Base-by-base conservation (phyloP, 2,329 filamentous ascomycete genomes). In the Pseudocercospora vitis region DNA sequence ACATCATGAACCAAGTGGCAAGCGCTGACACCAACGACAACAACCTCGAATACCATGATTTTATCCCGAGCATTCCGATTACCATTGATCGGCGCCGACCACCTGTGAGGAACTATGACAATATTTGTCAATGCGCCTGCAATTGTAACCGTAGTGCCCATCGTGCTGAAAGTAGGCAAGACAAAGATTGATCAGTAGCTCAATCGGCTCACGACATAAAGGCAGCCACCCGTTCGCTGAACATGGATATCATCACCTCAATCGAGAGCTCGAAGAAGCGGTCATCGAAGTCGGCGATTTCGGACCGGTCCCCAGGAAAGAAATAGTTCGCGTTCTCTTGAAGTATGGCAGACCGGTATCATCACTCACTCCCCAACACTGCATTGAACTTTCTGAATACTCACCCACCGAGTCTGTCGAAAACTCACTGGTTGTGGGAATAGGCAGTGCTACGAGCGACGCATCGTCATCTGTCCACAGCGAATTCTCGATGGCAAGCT, bases 201-300 rank as follows among this genome's bases (percentile, higher is more conserved):
- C 7, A 31, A 50, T 11, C 16, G 31, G 21, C 12, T 21, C 4
- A 14, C 35, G 19, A 40, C 1, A 23, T 11, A 8, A n/a, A n/a
- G n/a, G 7, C 7, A 35, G 28, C 35, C 19, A 31, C 40, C 26
- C 28, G 3, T 45, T 35, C 2, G 42, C 33, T 7, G 21, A 40
- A 4, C 19, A 21, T n/a, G 32, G 31, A 24, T 44, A 56, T 29
- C 19, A 46, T 9, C 14, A 23, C 11, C 16, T 33, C 9, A 21
- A 48, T 16, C 26, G 52, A 45, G 53, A 49, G 14, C 45, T 28
- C 18, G 37, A 46, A 19, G 29, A 29, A 9, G 49, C 52, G 23
- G 44, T 56, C 23, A 56, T 56, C 28, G 53, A 52, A 40, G 49
- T 44, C 12, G 53, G 49, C 9, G 40, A 53, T 19, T 44, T 53